Percentiles rank a stretch among this genome's conserved stretches.
Evolutionary conservation across 164 flowering plant genomes (phyloP).

Genomic region (Chloranthus sessilifolius): DNA sequence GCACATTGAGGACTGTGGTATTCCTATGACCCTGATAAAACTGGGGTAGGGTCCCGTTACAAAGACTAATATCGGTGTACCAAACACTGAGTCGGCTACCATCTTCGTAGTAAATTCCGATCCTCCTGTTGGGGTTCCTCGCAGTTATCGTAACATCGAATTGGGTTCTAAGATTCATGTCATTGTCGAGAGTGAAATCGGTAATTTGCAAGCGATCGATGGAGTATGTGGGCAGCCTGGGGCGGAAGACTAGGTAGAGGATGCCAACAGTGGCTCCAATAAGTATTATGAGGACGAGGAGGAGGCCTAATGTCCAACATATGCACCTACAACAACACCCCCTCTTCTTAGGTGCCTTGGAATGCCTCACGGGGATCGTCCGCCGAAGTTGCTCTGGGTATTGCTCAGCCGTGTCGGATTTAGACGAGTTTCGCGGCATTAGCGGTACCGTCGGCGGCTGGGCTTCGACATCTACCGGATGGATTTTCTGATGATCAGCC

Average conservation of each 20-base stretch:
- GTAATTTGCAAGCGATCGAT: conserved; percentile 43
- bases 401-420: background rate
- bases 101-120: conserved; percentile 69
- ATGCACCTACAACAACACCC: conserved; percentile 49
- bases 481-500: conserved; percentile 49
- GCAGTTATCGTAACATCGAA: conserved; percentile 64
- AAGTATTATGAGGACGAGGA: conserved; percentile 32
- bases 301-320: conserved; percentile 48
- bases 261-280: conserved; percentile 33
- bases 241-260: conserved; percentile 59
- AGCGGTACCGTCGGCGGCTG: conserved; percentile 4
- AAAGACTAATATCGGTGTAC: conserved; percentile 38
- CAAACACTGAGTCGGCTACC: conserved; percentile 52
- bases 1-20: conserved; percentile 51
- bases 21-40: conserved; percentile 87
- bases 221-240: conserved; percentile 66
- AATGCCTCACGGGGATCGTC: conserved; percentile 20
- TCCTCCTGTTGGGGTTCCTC: conserved; percentile 63
- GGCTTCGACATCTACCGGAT: conserved; percentile 45
- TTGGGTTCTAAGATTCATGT: conserved; percentile 38
- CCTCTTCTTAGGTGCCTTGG: conserved; percentile 33
- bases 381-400: conserved; percentile 4
- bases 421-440: background rate
- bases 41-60: conserved; percentile 54
- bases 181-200: conserved; percentile 33